Conservation (phyloP, 768 basidiomycete species). For the Lentinula edodes region DNA sequence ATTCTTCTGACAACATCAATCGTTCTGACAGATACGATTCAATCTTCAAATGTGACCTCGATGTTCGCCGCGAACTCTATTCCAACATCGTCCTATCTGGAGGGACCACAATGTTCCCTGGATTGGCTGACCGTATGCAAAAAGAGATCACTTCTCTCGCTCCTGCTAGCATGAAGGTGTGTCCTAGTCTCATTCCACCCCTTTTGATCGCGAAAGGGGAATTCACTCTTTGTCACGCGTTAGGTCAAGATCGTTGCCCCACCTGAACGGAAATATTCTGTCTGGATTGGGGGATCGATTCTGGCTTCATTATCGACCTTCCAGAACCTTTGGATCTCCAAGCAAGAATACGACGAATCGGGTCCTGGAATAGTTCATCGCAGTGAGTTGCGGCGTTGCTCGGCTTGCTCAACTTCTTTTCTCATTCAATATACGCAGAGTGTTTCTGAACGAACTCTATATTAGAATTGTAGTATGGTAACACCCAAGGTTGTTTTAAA, state of each 20-base stretch:
- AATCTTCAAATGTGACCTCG: slow-evolving; percentile 43
- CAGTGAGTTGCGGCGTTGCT: slow-evolving; percentile 10
- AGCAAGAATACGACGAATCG: slow-evolving; percentile 87
- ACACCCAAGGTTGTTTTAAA: no score
- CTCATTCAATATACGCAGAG: neutral
- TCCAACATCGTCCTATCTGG: slow-evolving; percentile 58
- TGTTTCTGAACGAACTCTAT: neutral
- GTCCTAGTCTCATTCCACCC: neutral
- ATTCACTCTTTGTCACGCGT: neutral
- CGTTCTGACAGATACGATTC: slow-evolving; percentile 43
- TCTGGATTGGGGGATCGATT: slow-evolving; percentile 90
- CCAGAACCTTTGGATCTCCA: slow-evolving; percentile 94
- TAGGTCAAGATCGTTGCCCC: slow-evolving; percentile 63
- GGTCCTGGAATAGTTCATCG: slow-evolving; percentile 47
- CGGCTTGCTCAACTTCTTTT: neutral
- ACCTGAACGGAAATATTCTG: slow-evolving; percentile 70
- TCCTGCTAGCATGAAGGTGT: slow-evolving; percentile 7
- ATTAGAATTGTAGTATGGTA: no score
- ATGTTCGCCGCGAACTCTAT: slow-evolving; percentile 48
- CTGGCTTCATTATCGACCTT: slow-evolving; percentile 88
- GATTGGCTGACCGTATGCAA: slow-evolving; percentile 53
- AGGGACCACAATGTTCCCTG: slow-evolving; percentile 52
- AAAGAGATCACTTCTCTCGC: slow-evolving; percentile 9
- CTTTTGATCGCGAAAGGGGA: neutral
- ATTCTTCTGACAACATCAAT: neutral